phyloP scores from a whole-genome alignment of 345 rosid species.

The Clarkia xantiana region DNA sequence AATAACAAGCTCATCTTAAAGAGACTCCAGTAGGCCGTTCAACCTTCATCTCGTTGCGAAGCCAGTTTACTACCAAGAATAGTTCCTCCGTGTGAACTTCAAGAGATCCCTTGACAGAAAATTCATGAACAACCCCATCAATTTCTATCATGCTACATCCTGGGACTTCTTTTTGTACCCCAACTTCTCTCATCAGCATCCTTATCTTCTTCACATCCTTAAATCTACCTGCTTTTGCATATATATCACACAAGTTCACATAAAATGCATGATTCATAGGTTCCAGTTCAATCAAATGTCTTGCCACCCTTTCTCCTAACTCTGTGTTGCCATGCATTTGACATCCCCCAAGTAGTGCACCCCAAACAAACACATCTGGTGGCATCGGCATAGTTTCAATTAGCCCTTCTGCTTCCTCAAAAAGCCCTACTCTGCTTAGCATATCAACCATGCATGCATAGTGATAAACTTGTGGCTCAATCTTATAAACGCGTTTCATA shows the following conservation, averaged over 20 bases:
- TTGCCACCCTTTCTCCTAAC: slow-evolving; percentile 38
- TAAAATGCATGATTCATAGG: slow-evolving; percentile 46
- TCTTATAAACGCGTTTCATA: slow-evolving; percentile 26
- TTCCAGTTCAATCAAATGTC: slow-evolving; percentile 26
- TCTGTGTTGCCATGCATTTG: slow-evolving; percentile 36
- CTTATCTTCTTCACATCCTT: slow-evolving; percentile 26
- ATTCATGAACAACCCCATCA: slow-evolving; percentile 37
- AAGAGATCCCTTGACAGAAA: slow-evolving; percentile 26
- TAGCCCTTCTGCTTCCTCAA: slow-evolving; percentile 37
- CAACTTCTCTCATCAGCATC: slow-evolving; percentile 29
- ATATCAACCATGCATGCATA: slow-evolving; percentile 47
- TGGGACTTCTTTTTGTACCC: slow-evolving; percentile 31
- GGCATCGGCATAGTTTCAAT: slow-evolving; percentile 36
- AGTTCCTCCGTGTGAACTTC: slow-evolving; percentile 20
- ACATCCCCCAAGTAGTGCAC: slow-evolving; percentile 55
- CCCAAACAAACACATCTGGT: slow-evolving; percentile 48
- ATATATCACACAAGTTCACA: slow-evolving; percentile 35
- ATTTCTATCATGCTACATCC: slow-evolving; percentile 53
- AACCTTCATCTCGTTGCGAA: slow-evolving; percentile 20
- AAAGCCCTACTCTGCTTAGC: slow-evolving; percentile 36
- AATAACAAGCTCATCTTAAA: background rate
- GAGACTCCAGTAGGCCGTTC: background rate
- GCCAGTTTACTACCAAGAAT: slow-evolving; percentile 14
- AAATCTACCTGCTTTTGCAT: slow-evolving; percentile 38
- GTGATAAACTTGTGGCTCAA: slow-evolving; percentile 35